phyloP scores from a whole-genome alignment of 1,284 basidiomycete species.

The Ustilago loliicola region DNA sequence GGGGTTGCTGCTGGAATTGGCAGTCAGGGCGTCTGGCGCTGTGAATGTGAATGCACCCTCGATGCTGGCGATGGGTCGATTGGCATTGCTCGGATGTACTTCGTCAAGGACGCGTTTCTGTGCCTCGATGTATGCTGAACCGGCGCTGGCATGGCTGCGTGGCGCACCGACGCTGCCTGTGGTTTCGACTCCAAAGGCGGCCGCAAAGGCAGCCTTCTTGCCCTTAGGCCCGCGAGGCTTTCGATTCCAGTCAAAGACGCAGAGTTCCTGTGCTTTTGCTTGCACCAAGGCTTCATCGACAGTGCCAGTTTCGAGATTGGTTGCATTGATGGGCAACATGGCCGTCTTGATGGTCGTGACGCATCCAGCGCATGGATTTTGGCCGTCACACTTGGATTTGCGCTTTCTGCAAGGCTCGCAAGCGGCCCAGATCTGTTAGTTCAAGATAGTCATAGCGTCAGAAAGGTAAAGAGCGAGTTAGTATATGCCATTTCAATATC shows the following conservation, averaged over 20 bases:
- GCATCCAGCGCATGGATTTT: constrained; percentile 56
- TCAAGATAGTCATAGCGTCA: not conserved
- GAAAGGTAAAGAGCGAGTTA: not conserved
- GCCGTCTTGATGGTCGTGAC: constrained; percentile 50
- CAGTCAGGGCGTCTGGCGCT: constrained; percentile 6
- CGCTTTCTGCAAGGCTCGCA: constrained; percentile 60
- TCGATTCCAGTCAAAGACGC: constrained; percentile 61
- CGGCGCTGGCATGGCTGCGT: constrained; percentile 44
- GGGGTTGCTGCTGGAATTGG: constrained; percentile 9
- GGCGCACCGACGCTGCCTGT: constrained; percentile 40
- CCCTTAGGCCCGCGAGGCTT: constrained; percentile 61
- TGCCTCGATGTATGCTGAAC: constrained; percentile 52
- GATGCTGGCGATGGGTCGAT: constrained; percentile 6
- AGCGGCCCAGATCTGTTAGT: constrained; percentile 57
- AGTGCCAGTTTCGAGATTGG: constrained; percentile 27
- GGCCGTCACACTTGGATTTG: constrained; percentile 60
- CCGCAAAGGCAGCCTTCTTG: constrained; percentile 48
- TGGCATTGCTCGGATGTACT: not conserved
- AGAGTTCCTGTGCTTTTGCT: constrained; percentile 48
- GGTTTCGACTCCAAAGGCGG: constrained; percentile 38
- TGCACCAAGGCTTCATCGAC: constrained; percentile 37
- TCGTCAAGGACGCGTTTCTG: constrained; percentile 40
- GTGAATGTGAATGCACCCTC: constrained; percentile 24
- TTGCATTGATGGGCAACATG: constrained; percentile 43
- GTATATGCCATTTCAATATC: not conserved